Percentiles rank a stretch among this genome's conserved stretches.
These are phyloP conservation scores for Tuber aestivum DNA, from an alignment of 495 filamentous ascomycete genomes.

Conservation along the genomic window DNA sequence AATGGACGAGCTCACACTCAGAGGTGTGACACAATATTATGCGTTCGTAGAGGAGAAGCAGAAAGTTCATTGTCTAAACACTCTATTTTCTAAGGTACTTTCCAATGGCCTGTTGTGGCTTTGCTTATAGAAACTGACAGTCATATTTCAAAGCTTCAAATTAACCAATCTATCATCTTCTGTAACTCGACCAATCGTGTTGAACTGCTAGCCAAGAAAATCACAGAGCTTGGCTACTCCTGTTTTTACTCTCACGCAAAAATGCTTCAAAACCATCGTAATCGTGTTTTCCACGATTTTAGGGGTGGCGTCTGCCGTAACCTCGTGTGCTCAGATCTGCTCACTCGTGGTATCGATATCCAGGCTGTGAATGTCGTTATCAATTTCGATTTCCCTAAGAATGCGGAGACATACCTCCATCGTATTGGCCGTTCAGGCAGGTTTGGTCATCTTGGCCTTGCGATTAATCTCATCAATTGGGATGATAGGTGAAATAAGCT, in stretches of 20 bases:
- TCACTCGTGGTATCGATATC: slow-evolving; percentile 98
- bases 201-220: slow-evolving; percentile 96
- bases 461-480: slow-evolving; percentile 99
- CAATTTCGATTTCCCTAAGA: slow-evolving; percentile 99
- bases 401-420: slow-evolving; percentile 98
- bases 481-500: slow-evolving; percentile 60
- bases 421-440: slow-evolving; percentile 96
- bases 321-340: slow-evolving; percentile 92
- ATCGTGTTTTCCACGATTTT: slow-evolving; percentile 99
- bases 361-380: slow-evolving; percentile 99
- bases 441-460: slow-evolving; percentile 93
- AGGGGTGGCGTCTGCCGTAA: slow-evolving; percentile 96
- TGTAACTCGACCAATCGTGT: slow-evolving; percentile 99
- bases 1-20: slow-evolving; percentile 97
- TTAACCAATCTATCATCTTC: slow-evolving; percentile 99
- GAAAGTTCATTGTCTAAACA: slow-evolving; percentile 98
- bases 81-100: slow-evolving; percentile 76
- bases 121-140: slow-evolving; percentile 6
- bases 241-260: slow-evolving; percentile 99
- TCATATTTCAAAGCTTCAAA: slow-evolving; percentile 60
- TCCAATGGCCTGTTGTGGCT: not conserved
- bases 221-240: slow-evolving; percentile 96
- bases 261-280: slow-evolving; percentile 96
- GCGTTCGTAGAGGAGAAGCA: slow-evolving; percentile 99
- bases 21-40: slow-evolving; percentile 98